Percentiles rank a stretch among this genome's conserved stretches.
Conservation (phyloP, 2,329 filamentous ascomycete species). For the Delphinella strobiligena region DNA sequence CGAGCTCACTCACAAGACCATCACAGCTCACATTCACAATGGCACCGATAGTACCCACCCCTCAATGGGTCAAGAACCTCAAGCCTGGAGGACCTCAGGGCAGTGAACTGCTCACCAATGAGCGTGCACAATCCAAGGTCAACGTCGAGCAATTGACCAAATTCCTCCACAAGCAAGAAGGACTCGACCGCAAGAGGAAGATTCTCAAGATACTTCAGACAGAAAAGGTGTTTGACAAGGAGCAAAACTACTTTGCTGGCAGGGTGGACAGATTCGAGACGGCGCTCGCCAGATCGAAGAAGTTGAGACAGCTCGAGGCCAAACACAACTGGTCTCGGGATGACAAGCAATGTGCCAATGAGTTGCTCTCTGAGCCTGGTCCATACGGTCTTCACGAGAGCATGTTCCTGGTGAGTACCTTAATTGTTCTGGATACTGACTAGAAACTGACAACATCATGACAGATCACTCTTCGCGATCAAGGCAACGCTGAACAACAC, state of each 20-base stretch:
- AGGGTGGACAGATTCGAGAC: constrained; percentile 57
- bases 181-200: constrained; percentile 46
- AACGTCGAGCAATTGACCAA: constrained; percentile 54
- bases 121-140: constrained; percentile 56
- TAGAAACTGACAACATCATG: constrained; percentile 1
- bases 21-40: constrained; percentile 4
- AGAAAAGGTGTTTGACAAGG: constrained; percentile 66
- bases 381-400: constrained; percentile 62
- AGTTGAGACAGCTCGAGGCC: constrained; percentile 51
- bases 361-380: constrained; percentile 60
- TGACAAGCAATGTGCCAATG: constrained; percentile 52
- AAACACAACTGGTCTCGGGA: constrained; percentile 56
- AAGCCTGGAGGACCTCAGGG: constrained; percentile 57
- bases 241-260: constrained; percentile 63
- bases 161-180: constrained; percentile 57
- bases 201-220: constrained; percentile 53
- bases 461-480: constrained; percentile 55
- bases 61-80: constrained; percentile 55
- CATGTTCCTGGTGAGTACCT: constrained; percentile 52
- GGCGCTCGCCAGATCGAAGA: constrained; percentile 59
- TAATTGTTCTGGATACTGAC: not conserved
- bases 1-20: not conserved
- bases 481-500: constrained; percentile 62
- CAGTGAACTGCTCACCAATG: constrained; percentile 53
- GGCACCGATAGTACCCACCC: constrained; percentile 17